Evolutionary conservation across 2,329 filamentous ascomycete species (phyloP).

Genomic region (Arachnomyces sp.): DNA sequence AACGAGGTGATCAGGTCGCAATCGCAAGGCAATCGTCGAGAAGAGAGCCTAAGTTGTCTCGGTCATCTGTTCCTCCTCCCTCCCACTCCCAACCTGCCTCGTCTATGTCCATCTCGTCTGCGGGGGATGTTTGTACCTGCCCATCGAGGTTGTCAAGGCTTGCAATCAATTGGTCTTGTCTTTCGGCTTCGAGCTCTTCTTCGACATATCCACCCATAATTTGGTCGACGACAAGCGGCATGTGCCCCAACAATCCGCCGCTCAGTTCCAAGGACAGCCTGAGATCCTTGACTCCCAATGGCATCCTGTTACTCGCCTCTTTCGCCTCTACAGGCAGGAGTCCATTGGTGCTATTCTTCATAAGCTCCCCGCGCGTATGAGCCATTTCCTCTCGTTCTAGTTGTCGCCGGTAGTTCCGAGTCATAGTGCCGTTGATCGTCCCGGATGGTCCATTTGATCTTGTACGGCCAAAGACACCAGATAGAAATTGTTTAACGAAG

Average conservation of each 20-base stretch:
- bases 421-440: slow-evolving; percentile 67
- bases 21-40: slow-evolving; percentile 37
- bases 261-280: slow-evolving; percentile 67
- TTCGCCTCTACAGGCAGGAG: slow-evolving; percentile 75
- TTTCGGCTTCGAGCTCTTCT: slow-evolving; percentile 58
- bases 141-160: slow-evolving; percentile 12
- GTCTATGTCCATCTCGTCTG: slow-evolving; percentile 35
- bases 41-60: slow-evolving; percentile 30
- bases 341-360: slow-evolving; percentile 63
- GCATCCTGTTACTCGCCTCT: slow-evolving; percentile 61
- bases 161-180: slow-evolving; percentile 22
- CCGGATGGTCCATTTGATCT: slow-evolving; percentile 53
- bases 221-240: slow-evolving; percentile 65
- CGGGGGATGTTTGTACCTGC: slow-evolving; percentile 15
- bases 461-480: slow-evolving; percentile 47
- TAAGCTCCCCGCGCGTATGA: slow-evolving; percentile 63
- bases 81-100: slow-evolving; percentile 34
- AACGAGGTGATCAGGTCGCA: slow-evolving; percentile 25
- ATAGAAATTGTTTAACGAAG: slow-evolving; percentile 55
- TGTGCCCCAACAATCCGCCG: slow-evolving; percentile 67
- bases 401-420: slow-evolving; percentile 67
- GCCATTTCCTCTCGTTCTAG: slow-evolving; percentile 69
- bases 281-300: slow-evolving; percentile 71
- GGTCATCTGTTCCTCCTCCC: slow-evolving; percentile 27
- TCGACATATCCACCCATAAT: slow-evolving; percentile 67